These are phyloP conservation scores for Infundibulicybe gibba DNA, from an alignment of 768 basidiomycete genomes.

Conservation along the genomic window DNA sequence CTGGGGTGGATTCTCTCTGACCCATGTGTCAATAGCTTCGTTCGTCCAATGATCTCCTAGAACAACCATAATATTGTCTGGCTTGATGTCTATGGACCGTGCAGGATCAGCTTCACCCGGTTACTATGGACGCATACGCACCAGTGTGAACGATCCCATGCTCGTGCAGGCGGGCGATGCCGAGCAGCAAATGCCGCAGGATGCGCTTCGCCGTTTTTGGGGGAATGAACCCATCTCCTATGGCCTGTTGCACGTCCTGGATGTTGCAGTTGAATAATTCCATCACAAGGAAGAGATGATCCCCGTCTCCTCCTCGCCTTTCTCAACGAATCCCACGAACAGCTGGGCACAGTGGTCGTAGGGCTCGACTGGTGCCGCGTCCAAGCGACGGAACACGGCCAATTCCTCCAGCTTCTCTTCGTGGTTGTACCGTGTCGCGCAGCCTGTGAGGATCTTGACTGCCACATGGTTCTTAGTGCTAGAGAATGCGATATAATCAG, in stretches of 20 bases:
- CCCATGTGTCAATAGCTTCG: conserved; percentile 10
- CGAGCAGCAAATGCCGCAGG: conserved; percentile 17
- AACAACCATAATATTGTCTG: too few relatives aligned
- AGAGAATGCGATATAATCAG: not conserved
- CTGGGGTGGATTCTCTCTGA: conserved; percentile 11
- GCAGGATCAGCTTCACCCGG: too few relatives aligned
- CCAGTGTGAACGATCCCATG: conserved; percentile 22
- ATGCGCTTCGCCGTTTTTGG: conserved; percentile 21
- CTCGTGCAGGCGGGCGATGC: conserved; percentile 15
- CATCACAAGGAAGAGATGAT: conserved; percentile 22
- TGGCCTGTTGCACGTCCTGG: conserved; percentile 7
- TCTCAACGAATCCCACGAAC: conserved; percentile 16
- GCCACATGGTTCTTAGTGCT: conserved; percentile 19
- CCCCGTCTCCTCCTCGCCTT: conserved; percentile 16
- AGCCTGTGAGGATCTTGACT: conserved; percentile 24
- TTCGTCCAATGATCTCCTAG: conserved; percentile 5
- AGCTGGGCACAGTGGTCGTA: conserved; percentile 12
- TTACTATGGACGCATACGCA: conserved; percentile 9
- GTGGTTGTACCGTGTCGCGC: conserved; percentile 16
- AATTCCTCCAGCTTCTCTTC: conserved; percentile 10
- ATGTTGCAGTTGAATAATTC: conserved; percentile 20
- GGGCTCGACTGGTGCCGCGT: conserved; percentile 7
- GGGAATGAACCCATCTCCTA: conserved; percentile 11
- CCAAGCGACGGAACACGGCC: conserved; percentile 16
- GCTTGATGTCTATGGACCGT: too few relatives aligned